Base-by-base conservation (phyloP, 768 basidiomycete genomes). In the Collybia mongolica region DNA sequence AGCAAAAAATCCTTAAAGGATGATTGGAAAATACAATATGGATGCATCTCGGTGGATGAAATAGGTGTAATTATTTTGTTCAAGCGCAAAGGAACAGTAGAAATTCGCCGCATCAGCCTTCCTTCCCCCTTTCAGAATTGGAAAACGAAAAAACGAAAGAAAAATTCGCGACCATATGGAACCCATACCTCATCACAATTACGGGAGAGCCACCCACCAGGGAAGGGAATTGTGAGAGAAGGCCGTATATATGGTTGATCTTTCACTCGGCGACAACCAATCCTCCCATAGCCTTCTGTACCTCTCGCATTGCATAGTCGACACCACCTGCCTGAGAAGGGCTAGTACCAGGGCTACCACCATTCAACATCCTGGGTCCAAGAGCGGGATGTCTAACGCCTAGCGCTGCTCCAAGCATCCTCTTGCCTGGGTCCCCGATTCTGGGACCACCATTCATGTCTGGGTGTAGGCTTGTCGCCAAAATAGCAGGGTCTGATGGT, bases 401-500 rank as follows among this genome's bases (percentile, higher is more conserved):
- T 49, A 93, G 73, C 26, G 90, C 90, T 47, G 86, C 86, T 37
- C 90, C 92, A 19, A 93, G 76, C 90, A 93, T 93, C 61, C 91
- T 77, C 72, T 90, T 90, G 36, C 88, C 91, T 26, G 91, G 88
- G 66, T 93, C 89, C 29, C 91, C 91, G 58, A 93, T 91, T 61
- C 86, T 80, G 18, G 90, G 90, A n/a, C 83, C 84, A 2, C 69
- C 66, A 17, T 70, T 66, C 44, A 60, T 44, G 46, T 71, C 70
- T 28, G 75, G 66, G 40, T 79, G 77, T 56, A 80, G 63, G 60
- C 80, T 80, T 19, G 80, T 76, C 11, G 80, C 74, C 44, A 89
- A 63, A 52, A 89, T 86, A 1, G 88, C 86, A 17, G 88, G 86
- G 65, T 90, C 87, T 15, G 79, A 67, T 15, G 76, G 75, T 8